Evolutionary conservation across 1,284 basidiomycete species (phyloP), one percentile per base, ranked within the genome.

Genomic region (Puccinia horiana): DNA sequence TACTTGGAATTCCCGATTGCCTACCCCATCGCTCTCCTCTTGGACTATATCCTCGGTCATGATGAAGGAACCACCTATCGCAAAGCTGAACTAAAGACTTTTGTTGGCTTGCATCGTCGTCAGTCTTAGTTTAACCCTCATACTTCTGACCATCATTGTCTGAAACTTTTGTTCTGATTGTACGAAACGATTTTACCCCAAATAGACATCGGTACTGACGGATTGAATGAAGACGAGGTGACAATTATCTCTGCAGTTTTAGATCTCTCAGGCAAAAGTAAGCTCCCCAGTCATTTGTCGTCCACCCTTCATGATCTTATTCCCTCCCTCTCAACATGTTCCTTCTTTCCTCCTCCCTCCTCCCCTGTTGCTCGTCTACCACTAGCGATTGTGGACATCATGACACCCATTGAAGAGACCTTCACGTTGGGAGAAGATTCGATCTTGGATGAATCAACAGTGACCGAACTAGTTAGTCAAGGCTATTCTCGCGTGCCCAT

Each of bases 401-500:
- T 87, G 87, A 89, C 88, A 0, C 88, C 88, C 0, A 87, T 87
- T 44, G 87, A 87, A 58, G 88, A 89, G 83, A 87, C 89, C 76
- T 89, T 86, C 84, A 86, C 87, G 26, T 85, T 89, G 23, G 85
- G 87, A 0, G 86, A 87, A 20, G 88, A 89, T 81, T 86, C 85
- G 42, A 87, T 89, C 44, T 85, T 88, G n/a, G 87, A 89, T 80
- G 87, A 87, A 47, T 83, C 84, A 6, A 86, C 84, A 23, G 85
- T 87, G 32, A 83, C 84, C 23, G 84, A 85, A 81, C 61, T 80
- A 29, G 77, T 88, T 40, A 84, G 86, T 44, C 86, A 86, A 82
- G 96, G 96, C 0, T 98, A 98, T 87, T 97, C 95, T 1, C 92
- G 96, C 35, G 94, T 98, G 84, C 96, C 96, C 0, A 90, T 99